Evolutionary conservation across 2,329 filamentous ascomycete genomes (phyloP).

Genomic region (Albophoma yamanashiensis): DNA sequence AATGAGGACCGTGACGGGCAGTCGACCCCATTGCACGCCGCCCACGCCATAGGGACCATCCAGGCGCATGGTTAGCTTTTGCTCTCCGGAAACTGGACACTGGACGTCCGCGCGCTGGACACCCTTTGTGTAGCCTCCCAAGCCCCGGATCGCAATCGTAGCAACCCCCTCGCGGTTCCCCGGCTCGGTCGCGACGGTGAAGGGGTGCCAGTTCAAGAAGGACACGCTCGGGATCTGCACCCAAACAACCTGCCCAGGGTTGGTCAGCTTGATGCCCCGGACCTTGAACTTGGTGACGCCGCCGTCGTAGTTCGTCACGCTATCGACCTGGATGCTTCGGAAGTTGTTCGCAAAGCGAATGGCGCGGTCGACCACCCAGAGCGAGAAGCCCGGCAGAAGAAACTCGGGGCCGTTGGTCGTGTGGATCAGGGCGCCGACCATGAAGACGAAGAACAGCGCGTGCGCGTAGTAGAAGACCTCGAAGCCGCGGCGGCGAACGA

Average conservation of each 20-base stretch:
- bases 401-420: conserved; percentile 12
- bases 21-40: conserved; percentile 6
- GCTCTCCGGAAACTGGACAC: neutral
- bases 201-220: conserved; percentile 15
- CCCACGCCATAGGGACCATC: conserved; percentile 12
- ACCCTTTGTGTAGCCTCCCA: conserved; percentile 1
- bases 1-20: conserved; percentile 9
- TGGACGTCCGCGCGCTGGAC: neutral
- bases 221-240: conserved; percentile 11
- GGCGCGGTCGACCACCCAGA: conserved; percentile 11
- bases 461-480: conserved; percentile 14
- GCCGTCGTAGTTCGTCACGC: conserved; percentile 7
- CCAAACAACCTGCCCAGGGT: conserved; percentile 13
- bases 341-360: conserved; percentile 11
- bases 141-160: conserved; percentile 6
- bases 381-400: conserved; percentile 10
- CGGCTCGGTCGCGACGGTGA: conserved; percentile 10
- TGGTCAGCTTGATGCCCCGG: conserved; percentile 2
- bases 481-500: conserved; percentile 8
- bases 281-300: conserved; percentile 12
- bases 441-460: conserved; percentile 12
- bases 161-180: neutral
- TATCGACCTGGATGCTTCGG: conserved; percentile 4
- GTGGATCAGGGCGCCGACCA: conserved; percentile 11
- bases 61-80: conserved; percentile 4